Base-by-base conservation (phyloP, 805 yeast genomes). In the Martiniozyma abietophila region DNA sequence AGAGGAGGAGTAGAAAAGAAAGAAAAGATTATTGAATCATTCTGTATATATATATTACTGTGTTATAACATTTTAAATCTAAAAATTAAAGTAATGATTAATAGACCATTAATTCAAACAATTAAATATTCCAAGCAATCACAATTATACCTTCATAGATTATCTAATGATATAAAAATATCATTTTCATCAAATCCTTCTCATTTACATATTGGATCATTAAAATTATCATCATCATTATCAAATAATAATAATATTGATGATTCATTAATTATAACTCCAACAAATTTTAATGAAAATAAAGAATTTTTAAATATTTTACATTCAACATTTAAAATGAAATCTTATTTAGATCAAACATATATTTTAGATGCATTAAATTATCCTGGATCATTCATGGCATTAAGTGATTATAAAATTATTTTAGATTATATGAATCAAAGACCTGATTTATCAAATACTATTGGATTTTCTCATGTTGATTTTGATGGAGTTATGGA, bases 391-490 rank as follows among this genome's bases (percentile, higher is more conserved):
- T 58, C 68, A 1, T 75, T 58, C 51, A 71, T 80, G 78, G 84
- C 86, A 6, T 69, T 83, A 28, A 78, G 71, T 44, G 94, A 82
- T 50, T 63, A 77, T 41, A 64, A 92, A 39, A 71, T 66, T 30
- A 65, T 73, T 1, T 85, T 89, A 1, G 59, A 68, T 16, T 72
- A 69, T 40, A 22, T 63, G 92, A 43, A 69, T 67, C 56, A 53
- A 35, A 39, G 51, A 10, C 84, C 89, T 1, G 80, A 76, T 15
- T 69, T 79, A 7, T 83, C 79, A 41, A 80, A 79, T 45, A 73
- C 75, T 2, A 62, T 74, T 33, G 94, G 94, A 1, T 79, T 76
- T 47, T 76, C 81, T 8, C 66, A 67, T 42, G 80, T 82, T 3
- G 69, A 69, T 42, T 53, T 42, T 2, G 49, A 63, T 3, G 81